Evolutionary conservation across 306 rosid genomes (phyloP).

Genomic region (Medicago ruthenica): DNA sequence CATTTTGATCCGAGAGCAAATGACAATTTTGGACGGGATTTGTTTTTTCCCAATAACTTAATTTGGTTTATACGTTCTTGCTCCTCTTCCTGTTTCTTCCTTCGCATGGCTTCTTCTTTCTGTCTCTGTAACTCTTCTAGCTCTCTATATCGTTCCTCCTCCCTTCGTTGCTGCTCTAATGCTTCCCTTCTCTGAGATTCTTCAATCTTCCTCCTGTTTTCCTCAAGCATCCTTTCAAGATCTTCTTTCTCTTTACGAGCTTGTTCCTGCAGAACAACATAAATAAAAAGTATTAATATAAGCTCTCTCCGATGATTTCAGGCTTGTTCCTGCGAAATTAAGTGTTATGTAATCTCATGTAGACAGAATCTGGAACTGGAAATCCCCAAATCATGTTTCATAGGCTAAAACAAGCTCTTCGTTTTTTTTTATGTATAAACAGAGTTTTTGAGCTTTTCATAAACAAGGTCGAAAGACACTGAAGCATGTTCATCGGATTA

Average conservation of each 20-base stretch:
- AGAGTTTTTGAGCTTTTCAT: neutral
- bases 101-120: conserved; percentile 85
- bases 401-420: neutral
- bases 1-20: conserved; percentile 93
- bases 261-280: conserved; percentile 63
- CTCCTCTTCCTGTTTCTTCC: conserved; percentile 91
- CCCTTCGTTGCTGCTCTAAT: conserved; percentile 89
- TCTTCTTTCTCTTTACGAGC: conserved; percentile 78
- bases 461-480: neutral
- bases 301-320: conserved; percentile 13
- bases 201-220: conserved; percentile 79
- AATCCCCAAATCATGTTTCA: neutral
- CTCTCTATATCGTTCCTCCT: conserved; percentile 93
- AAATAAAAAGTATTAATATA: neutral
- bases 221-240: conserved; percentile 85
- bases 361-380: neutral
- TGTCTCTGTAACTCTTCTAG: conserved; percentile 99
- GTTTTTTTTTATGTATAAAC: neutral
- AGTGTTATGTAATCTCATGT: neutral
- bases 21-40: conserved; percentile 92
- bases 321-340: neutral
- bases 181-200: conserved; percentile 94
- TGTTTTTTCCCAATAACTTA: conserved; percentile 94
- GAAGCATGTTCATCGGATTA: neutral
- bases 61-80: conserved; percentile 84